Conservation (phyloP, 495 filamentous ascomycete genomes). For the Haplographium delicatum region DNA sequence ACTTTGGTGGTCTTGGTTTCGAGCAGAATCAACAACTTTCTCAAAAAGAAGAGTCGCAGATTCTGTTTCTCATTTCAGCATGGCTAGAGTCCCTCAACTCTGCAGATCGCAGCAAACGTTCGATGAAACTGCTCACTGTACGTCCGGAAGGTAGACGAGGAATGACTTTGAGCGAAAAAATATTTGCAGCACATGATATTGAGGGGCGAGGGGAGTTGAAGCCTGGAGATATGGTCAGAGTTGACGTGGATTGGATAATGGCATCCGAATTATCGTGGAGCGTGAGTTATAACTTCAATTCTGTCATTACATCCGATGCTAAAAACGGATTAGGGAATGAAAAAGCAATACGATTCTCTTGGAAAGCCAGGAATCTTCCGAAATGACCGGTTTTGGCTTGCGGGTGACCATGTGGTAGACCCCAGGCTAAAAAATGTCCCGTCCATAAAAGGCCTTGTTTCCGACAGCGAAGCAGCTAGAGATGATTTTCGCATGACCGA, state of each 20-base stretch:
- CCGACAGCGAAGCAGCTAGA: slow-evolving; percentile 31
- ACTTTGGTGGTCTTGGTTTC: slow-evolving; percentile 8
- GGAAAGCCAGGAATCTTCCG: slow-evolving; percentile 37
- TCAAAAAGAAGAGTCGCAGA: background rate
- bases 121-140: slow-evolving; percentile 2
- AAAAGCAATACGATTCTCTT: slow-evolving; percentile 31
- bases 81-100: slow-evolving; percentile 39
- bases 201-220: slow-evolving; percentile 28
- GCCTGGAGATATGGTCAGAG: slow-evolving; percentile 35
- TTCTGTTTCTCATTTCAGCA: slow-evolving; percentile 25
- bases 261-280: slow-evolving; percentile 38
- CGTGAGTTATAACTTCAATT: slow-evolving; percentile 19
- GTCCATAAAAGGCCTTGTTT: slow-evolving; percentile 31
- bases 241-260: slow-evolving; percentile 40
- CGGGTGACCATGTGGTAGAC: slow-evolving; percentile 42
- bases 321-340: slow-evolving; percentile 30
- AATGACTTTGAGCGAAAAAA: slow-evolving; percentile 40
- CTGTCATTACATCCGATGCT: background rate
- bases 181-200: slow-evolving; percentile 37
- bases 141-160: slow-evolving; percentile 28
- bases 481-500: slow-evolving; percentile 40
- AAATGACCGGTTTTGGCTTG: slow-evolving; percentile 46
- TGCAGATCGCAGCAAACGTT: slow-evolving; percentile 24
- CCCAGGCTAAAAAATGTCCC: slow-evolving; percentile 33
- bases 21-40: background rate